Conservation (phyloP, 108 stramenopile species). For the Poteriospumella lacustris region DNA sequence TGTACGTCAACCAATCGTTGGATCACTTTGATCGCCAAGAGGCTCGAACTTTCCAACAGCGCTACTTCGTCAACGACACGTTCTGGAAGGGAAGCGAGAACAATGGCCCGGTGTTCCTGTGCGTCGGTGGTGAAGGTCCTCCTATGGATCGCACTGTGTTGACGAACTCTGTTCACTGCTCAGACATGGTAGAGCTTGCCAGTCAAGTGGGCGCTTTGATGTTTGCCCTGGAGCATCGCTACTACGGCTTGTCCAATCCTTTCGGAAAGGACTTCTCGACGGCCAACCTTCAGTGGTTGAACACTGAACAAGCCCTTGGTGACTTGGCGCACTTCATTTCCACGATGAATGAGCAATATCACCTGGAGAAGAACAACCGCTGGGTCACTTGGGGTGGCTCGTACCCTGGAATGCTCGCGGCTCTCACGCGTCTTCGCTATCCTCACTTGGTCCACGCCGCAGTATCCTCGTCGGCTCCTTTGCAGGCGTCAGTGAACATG, state of each 20-base stretch:
- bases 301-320: conserved; percentile 24
- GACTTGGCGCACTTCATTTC: conserved; percentile 29
- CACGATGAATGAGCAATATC: conserved; percentile 23
- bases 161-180: conserved; percentile 71
- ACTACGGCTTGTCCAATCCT: conserved; percentile 37
- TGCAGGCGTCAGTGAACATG: conserved; percentile 3
- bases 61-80: conserved; percentile 35
- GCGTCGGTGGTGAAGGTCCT: conserved; percentile 81
- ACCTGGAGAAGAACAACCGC: conserved; percentile 12
- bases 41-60: conserved; percentile 1
- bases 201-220: conserved; percentile 33
- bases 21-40: conserved; percentile 60
- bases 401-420: conserved; percentile 85
- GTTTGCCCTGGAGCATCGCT: conserved; percentile 46
- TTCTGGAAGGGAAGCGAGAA: not conserved
- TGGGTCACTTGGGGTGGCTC: conserved; percentile 70
- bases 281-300: conserved; percentile 12
- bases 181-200: conserved; percentile 75
- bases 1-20: conserved; percentile 55
- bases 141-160: conserved; percentile 62
- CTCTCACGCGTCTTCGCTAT: conserved; percentile 49
- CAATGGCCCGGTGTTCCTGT: conserved; percentile 56
- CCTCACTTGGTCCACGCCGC: conserved; percentile 26
- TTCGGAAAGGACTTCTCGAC: conserved; percentile 14
- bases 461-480: conserved; percentile 23